These are phyloP conservation scores for Scenedesmus sp. DNA, from an alignment of 163 green algal species.

Conservation along the genomic window DNA sequence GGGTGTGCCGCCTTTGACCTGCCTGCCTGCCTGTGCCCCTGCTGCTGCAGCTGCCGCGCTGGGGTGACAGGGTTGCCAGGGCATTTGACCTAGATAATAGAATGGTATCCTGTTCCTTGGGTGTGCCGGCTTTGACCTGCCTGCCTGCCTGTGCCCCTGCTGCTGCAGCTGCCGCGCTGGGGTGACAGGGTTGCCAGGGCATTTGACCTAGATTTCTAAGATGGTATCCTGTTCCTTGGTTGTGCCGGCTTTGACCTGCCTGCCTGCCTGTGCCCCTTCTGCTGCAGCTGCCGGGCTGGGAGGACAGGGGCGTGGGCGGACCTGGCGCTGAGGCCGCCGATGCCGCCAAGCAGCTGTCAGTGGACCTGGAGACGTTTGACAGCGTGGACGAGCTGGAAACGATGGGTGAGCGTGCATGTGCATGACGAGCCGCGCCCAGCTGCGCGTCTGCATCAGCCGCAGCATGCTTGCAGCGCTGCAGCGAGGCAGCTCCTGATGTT, in stretches of 20 bases:
- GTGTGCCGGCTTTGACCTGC: too few species aligned
- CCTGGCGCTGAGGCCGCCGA: conserved; percentile 18
- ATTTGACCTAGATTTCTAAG: too few species aligned
- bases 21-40: background rate
- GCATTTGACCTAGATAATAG: too few species aligned
- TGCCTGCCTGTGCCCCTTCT: background rate
- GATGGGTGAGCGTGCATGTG: background rate
- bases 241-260: background rate
- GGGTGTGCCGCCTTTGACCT: background rate
- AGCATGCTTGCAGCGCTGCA: background rate
- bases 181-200: conserved; percentile 76
- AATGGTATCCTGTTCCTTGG: background rate
- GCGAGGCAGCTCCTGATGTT: too few species aligned
- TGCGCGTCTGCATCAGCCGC: background rate
- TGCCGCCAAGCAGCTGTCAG: conserved; percentile 55
- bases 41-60: conserved; percentile 66
- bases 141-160: background rate
- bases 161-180: conserved; percentile 76
- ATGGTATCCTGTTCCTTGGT: too few species aligned
- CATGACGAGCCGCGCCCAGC: too few species aligned
- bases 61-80: conserved; percentile 93
- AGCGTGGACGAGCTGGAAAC: conserved; percentile 87
- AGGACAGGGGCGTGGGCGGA: conserved; percentile 83
- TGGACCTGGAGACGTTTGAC: conserved; percentile 91
- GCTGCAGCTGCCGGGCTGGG: conserved; percentile 84